phyloP scores from a whole-genome alignment of 2,329 filamentous ascomycete species.

The Penicillium italicum region DNA sequence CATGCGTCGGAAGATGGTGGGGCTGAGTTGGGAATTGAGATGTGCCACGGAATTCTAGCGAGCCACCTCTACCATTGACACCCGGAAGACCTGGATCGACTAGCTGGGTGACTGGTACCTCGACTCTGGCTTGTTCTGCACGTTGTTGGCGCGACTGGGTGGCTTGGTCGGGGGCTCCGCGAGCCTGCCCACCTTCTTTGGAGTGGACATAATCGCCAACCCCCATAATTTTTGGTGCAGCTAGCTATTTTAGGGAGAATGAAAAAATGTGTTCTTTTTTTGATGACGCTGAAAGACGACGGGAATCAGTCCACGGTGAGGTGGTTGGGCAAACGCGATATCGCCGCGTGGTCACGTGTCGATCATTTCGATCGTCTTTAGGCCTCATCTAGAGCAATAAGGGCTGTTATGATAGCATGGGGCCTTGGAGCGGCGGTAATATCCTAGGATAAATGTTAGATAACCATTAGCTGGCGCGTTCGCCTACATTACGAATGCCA shows the following conservation, averaged over 20 bases:
- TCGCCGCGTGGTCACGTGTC: slow-evolving; percentile 33
- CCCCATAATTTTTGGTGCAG: slow-evolving; percentile 32
- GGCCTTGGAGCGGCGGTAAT: neutral
- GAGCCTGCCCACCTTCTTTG: slow-evolving; percentile 34
- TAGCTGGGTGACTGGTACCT: slow-evolving; percentile 30
- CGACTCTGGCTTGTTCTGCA: slow-evolving; percentile 36
- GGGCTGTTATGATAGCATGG: neutral
- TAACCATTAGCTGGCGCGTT: neutral
- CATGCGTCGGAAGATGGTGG: slow-evolving; percentile 7
- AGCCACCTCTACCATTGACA: slow-evolving; percentile 14
- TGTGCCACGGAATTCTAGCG: slow-evolving; percentile 18
- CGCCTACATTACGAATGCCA: neutral
- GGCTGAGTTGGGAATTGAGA: slow-evolving; percentile 17
- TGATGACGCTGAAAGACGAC: neutral
- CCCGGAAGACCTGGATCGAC: slow-evolving; percentile 17
- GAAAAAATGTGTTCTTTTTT: neutral
- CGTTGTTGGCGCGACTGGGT: slow-evolving; percentile 31
- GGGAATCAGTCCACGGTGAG: neutral
- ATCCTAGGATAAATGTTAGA: neutral
- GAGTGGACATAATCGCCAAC: slow-evolving; percentile 44
- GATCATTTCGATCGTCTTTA: neutral
- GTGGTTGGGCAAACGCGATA: slow-evolving; percentile 22
- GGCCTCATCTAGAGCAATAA: neutral
- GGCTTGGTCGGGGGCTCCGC: slow-evolving; percentile 22
- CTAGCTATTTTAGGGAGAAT: neutral